Evolutionary conservation across 1,284 basidiomycete species (phyloP), one percentile per base, ranked within the genome.

Genomic region (Irpex sp.): DNA sequence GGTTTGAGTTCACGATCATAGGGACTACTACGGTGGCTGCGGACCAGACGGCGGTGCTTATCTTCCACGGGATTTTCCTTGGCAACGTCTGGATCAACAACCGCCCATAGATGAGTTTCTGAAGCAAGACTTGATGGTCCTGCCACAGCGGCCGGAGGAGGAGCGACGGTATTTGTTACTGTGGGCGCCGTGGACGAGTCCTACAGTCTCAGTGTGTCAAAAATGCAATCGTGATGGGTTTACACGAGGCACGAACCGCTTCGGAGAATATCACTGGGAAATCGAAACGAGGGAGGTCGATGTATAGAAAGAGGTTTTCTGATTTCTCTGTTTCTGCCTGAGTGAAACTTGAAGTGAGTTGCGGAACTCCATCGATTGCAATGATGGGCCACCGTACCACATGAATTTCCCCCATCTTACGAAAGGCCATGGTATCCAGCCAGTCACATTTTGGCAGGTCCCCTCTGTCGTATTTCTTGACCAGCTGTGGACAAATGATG

Each of bases 201-300:
- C 37, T 61, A 21, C 39, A 35, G 45, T 9, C 56, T 47, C 18
- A 51, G 56, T 18, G 28, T 2, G 28, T 33, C 28, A 33, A 33
- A 33, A 33, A 33, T 2, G 28, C 28, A 33, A 33, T 33, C 2
- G 28, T 33, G 28, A 33, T 33, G 28, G 28, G 28, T 5, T 33
- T 33, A 33, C 28, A 57, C 16, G n/a, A 56, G 35, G 49, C 16
- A 55, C 59, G 28, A 33, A 89, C 92, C 9, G 89, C 84, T 76
- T 98, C 96, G 63, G 90, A 93, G 73, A 92, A 99, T 54, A 99
- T 90, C n/a, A 99, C 89, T 0, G 97, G 96, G 71, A 98, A 96
- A 71, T 98, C 96, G 70, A 98, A 99, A n/a, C 93, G 84, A 0
- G 96, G 97, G 42, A 99, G 74, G 75, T 99, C 96, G 53, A 99